Evolutionary conservation across 345 rosid genomes (phyloP), one percentile per base, ranked within the genome.

Genomic region (Orychophragmus violaceus): DNA sequence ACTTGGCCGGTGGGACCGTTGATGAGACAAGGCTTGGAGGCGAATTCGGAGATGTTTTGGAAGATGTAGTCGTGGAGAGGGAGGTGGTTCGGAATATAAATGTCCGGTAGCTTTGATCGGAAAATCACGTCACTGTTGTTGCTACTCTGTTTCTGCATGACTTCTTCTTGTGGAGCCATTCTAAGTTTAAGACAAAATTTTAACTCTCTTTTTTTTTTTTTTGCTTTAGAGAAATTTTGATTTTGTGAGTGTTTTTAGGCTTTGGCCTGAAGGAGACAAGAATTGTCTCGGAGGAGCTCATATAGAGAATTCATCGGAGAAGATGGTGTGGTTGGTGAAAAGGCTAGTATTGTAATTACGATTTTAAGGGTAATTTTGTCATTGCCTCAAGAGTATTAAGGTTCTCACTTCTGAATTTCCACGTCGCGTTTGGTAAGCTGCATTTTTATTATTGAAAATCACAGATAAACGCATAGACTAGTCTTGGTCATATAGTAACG

Each of bases 21-120:
- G 80, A 94, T 88, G 71, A 94, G 35, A 64, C 96, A 90, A 0
- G 76, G 79, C 52, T 49, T 65, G 12, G 63, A 87, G 80, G 75
- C 88, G 87, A 71, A 81, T 76, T 53, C 84, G 70, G 74, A 89
- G 87, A 74, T 83, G 87, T 85, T 77, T 22, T 90, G 52, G 48
- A 93, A 90, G 78, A 87, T 79, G 55, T 84, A 93, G 2, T 78
- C 62, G 50, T 83, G 90, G 12, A 93, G 79, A 54, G 92, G 83
- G 37, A 90, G 94, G 66, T 90, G 92, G 21, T 77, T 75, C 0
- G 98, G 90, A 74, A 93, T 84, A 76, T 66, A 58, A 62, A 90
- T 90, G 36, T 88, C 94, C 0, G 97, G 94, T 18, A 93, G 86
- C 28, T 93, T 93, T 19, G 98, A 93, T 4, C 89, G 79, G 82